Conservation (phyloP, 1,139 yeast genomes). For the Kodamaea derodonti region DNA sequence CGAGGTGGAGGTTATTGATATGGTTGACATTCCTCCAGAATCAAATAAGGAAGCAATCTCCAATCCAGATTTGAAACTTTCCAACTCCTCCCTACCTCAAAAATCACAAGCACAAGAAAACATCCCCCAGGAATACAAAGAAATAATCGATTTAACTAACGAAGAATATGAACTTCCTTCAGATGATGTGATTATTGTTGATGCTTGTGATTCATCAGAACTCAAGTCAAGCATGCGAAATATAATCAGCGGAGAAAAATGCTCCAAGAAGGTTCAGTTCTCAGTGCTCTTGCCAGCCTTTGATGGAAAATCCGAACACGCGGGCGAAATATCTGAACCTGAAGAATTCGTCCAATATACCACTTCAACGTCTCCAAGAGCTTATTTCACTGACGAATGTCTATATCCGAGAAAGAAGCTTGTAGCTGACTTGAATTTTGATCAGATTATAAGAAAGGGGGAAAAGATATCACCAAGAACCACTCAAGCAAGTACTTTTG, state of each 20-base stretch:
- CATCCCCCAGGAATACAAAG: slow-evolving; percentile 13
- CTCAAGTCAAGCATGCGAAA: slow-evolving; percentile 14
- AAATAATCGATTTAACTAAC: slow-evolving; percentile 23
- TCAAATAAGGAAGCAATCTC: not conserved
- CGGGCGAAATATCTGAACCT: slow-evolving; percentile 1
- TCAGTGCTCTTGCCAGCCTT: slow-evolving; percentile 16
- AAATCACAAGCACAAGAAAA: not conserved
- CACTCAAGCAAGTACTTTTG: not conserved
- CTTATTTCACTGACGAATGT: slow-evolving; percentile 18
- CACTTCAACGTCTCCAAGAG: slow-evolving; percentile 20
- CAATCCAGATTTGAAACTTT: too few relatives aligned
- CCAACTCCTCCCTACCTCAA: not conserved
- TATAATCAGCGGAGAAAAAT: not conserved
- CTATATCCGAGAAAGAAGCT: slow-evolving; percentile 22
- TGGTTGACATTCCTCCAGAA: slow-evolving; percentile 3
- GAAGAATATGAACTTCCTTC: slow-evolving; percentile 16
- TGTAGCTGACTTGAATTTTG: slow-evolving; percentile 24
- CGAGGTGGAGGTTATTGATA: slow-evolving; percentile 14
- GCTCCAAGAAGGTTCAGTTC: slow-evolving; percentile 11
- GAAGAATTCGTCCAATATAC: slow-evolving; percentile 13
- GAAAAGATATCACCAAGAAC: slow-evolving; percentile 8
- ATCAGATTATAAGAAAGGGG: slow-evolving; percentile 20
- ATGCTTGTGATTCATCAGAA: slow-evolving; percentile 14
- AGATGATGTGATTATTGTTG: slow-evolving; percentile 22
- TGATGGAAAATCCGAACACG: slow-evolving; percentile 11